Evolutionary conservation across 2,329 filamentous ascomycete genomes (phyloP).

Genomic region (Stachybotrys chlorohalonatus): DNA sequence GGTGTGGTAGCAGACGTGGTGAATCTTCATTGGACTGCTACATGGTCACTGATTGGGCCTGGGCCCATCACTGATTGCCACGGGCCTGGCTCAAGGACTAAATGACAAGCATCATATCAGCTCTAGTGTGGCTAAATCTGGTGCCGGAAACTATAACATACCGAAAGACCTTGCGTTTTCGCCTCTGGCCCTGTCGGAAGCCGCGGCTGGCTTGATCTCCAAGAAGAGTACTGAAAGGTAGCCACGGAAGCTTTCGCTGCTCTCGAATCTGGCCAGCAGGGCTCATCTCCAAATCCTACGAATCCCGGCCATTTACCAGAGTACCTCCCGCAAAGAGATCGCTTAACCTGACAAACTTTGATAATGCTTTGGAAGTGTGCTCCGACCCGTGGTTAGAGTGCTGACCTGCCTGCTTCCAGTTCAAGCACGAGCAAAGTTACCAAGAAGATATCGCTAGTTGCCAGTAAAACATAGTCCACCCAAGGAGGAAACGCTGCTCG

Average conservation of each 20-base stretch:
- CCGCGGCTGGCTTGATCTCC: neutral
- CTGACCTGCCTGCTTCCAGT: neutral
- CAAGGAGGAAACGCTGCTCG: neutral
- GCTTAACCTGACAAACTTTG: too few species aligned
- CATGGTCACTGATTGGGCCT: neutral
- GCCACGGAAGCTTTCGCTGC: neutral
- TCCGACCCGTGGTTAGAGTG: too few species aligned
- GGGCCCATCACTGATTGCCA: neutral
- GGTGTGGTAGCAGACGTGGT: constrained; percentile 24
- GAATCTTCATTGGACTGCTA: constrained; percentile 21
- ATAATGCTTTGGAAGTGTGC: too few species aligned
- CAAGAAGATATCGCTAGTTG: neutral
- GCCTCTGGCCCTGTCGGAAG: neutral
- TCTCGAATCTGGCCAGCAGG: neutral
- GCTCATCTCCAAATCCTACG: neutral
- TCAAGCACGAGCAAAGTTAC: neutral
- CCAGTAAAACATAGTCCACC: neutral
- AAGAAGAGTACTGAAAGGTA: neutral
- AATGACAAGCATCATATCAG: neutral
- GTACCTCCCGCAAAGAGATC: too few species aligned
- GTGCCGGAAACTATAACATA: neutral
- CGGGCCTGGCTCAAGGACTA: neutral
- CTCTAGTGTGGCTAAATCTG: neutral
- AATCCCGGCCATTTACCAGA: neutral
- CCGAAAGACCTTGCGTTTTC: neutral